phyloP scores from a whole-genome alignment of 371 early-diverging fungal species.

The Apophysomyces sp. region DNA sequence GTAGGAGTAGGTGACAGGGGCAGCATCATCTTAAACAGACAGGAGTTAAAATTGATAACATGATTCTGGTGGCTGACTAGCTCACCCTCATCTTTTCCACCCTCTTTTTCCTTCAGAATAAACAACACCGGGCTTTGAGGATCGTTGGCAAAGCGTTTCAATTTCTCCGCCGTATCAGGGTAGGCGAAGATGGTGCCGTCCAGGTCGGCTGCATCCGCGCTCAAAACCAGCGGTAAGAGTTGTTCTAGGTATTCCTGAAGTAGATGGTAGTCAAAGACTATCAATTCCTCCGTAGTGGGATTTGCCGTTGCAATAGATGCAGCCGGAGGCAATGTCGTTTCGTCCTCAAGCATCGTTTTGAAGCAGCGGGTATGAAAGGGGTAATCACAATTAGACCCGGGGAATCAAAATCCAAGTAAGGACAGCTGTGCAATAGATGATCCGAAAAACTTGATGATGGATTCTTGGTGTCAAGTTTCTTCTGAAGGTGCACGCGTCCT shows the following conservation, averaged over 20 bases:
- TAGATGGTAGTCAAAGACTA: constrained; percentile 56
- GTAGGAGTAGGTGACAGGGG: constrained; percentile 55
- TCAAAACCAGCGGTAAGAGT: constrained; percentile 73
- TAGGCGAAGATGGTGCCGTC: constrained; percentile 60
- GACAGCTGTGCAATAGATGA: not conserved
- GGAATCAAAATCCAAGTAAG: not conserved
- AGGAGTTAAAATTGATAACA: not conserved
- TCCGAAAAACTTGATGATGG: not conserved
- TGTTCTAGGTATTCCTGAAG: constrained; percentile 71
- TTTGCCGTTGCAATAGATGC: constrained; percentile 18
- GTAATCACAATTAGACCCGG: constrained; percentile 1
- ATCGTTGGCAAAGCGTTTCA: constrained; percentile 80
- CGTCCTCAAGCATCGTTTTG: constrained; percentile 28
- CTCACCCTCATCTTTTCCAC: constrained; percentile 52
- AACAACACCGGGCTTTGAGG: constrained; percentile 74
- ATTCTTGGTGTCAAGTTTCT: not conserved
- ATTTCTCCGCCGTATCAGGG: constrained; percentile 73
- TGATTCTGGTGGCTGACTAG: not conserved
- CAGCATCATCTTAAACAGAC: constrained; percentile 31
- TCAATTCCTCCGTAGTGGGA: constrained; percentile 17
- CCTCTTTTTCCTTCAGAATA: constrained; percentile 76
- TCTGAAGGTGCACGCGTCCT: not conserved
- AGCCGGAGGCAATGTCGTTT: constrained; percentile 18
- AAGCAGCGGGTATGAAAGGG: not conserved
- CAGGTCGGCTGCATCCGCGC: constrained; percentile 63